phyloP scores from a whole-genome alignment of 192 early-diverging fungal genomes.

The Paraglomus occultum region DNA sequence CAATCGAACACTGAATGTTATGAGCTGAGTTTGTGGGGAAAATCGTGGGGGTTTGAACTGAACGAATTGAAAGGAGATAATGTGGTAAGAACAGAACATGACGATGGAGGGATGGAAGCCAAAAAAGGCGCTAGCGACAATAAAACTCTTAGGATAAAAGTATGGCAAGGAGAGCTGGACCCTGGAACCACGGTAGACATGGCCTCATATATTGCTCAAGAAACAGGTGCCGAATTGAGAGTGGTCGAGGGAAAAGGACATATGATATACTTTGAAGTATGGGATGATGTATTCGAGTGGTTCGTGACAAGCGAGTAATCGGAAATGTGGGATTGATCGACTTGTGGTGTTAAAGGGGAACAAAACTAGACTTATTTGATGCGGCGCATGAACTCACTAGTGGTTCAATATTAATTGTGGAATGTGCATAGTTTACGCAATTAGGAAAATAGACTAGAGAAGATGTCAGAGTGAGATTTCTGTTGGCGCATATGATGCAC shows the following conservation, averaged over 20 bases:
- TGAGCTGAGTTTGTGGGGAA: conserved; percentile 28
- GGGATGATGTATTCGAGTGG: conserved; percentile 32
- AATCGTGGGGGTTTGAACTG: conserved; percentile 28
- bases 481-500: too few species aligned
- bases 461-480: too few species aligned
- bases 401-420: too few species aligned
- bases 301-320: too few species aligned
- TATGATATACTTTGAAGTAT: conserved; percentile 27
- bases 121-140: not conserved
- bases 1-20: conserved; percentile 24
- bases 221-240: conserved; percentile 14
- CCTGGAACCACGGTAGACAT: conserved; percentile 9
- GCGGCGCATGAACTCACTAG: too few species aligned
- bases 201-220: conserved; percentile 29
- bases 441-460: too few species aligned
- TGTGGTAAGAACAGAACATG: conserved; percentile 1
- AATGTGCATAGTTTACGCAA: too few species aligned
- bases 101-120: conserved; percentile 9
- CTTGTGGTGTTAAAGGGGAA: too few species aligned
- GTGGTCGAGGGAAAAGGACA: conserved; percentile 26
- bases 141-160: too few species aligned
- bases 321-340: too few species aligned
- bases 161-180: conserved; percentile 31
- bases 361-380: too few species aligned
- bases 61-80: too few species aligned